Percentiles rank a stretch among this genome's conserved stretches.
phyloP scores from a whole-genome alignment of 768 basidiomycete species.

The Suillus bovinus region DNA sequence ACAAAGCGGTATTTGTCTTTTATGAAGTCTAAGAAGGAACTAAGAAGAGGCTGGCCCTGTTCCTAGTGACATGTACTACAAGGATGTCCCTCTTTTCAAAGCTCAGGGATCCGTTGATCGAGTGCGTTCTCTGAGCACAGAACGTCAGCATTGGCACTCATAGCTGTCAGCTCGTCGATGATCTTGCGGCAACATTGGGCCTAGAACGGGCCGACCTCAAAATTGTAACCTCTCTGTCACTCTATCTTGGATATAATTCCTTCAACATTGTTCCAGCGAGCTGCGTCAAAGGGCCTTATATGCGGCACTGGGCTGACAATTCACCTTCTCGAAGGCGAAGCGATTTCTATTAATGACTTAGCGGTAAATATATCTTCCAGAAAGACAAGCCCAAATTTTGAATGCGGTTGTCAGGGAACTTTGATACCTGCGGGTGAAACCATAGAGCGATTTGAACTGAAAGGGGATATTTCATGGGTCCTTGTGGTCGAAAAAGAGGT shows the following conservation, averaged over 20 bases:
- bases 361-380: conserved; percentile 45
- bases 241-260: not conserved
- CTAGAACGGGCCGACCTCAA: conserved; percentile 76
- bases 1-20: conserved; percentile 60
- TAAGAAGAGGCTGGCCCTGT: conserved; percentile 10
- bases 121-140: conserved; percentile 39
- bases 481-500: conserved; percentile 96
- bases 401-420: conserved; percentile 48
- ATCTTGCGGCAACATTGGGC: conserved; percentile 81
- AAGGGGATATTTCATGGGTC: conserved; percentile 67
- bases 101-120: conserved; percentile 78
- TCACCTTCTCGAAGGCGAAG: conserved; percentile 55
- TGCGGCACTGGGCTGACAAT: conserved; percentile 67
- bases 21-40: not conserved
- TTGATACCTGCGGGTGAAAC: conserved; percentile 80
- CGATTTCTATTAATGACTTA: conserved; percentile 49
- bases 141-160: conserved; percentile 4
- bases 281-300: conserved; percentile 86
- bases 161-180: conserved; percentile 74
- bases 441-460: conserved; percentile 59
- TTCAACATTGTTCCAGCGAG: conserved; percentile 53
- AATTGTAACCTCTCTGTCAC: conserved; percentile 48
- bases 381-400: not conserved
- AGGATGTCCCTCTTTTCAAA: conserved; percentile 76
- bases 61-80: conserved; percentile 84